These are phyloP conservation scores for Zancudomyces culisetae DNA, from an alignment of 371 early-diverging fungal species.

Conservation along the genomic window DNA sequence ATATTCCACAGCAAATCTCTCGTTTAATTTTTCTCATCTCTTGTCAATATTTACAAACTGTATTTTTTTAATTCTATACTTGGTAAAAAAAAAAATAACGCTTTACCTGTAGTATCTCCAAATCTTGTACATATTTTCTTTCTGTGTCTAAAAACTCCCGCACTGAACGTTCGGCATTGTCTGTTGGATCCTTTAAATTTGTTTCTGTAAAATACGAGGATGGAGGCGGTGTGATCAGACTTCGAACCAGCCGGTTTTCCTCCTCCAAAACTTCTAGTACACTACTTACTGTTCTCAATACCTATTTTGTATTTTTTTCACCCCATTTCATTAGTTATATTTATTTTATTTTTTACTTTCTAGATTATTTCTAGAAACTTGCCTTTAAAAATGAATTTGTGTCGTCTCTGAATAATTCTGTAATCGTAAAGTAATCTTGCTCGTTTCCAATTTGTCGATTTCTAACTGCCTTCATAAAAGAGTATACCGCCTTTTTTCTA, in stretches of 20 bases:
- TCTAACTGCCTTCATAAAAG: constrained; percentile 59
- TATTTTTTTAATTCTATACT: not conserved
- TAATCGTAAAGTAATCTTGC: constrained; percentile 67
- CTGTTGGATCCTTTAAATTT: constrained; percentile 38
- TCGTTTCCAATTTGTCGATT: constrained; percentile 56
- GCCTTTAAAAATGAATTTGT: constrained; percentile 92
- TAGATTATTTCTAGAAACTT: not conserved
- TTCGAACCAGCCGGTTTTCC: constrained; percentile 36
- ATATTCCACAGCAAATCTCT: constrained; percentile 1
- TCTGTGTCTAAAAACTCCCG: constrained; percentile 85
- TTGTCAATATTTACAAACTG: not conserved
- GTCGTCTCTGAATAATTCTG: constrained; percentile 80
- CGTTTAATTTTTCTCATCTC: not conserved
- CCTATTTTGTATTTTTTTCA: not conserved
- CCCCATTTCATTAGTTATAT: no score
- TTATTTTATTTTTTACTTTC: no score
- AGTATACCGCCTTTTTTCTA: constrained; percentile 36
- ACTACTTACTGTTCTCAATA: constrained; percentile 44
- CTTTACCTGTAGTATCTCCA: constrained; percentile 62
- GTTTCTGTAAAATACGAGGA: constrained; percentile 24
- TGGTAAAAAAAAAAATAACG: not conserved
- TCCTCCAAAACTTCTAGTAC: constrained; percentile 48
- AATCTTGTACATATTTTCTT: constrained; percentile 74
- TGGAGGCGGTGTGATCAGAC: constrained; percentile 11
- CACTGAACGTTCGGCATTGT: constrained; percentile 70